A percentile compares a stretch with the other conserved stretches of the same genome.
These are phyloP conservation scores for Penicillium sp. DNA, from an alignment of 2,329 filamentous ascomycete genomes.

Conservation along the genomic window DNA sequence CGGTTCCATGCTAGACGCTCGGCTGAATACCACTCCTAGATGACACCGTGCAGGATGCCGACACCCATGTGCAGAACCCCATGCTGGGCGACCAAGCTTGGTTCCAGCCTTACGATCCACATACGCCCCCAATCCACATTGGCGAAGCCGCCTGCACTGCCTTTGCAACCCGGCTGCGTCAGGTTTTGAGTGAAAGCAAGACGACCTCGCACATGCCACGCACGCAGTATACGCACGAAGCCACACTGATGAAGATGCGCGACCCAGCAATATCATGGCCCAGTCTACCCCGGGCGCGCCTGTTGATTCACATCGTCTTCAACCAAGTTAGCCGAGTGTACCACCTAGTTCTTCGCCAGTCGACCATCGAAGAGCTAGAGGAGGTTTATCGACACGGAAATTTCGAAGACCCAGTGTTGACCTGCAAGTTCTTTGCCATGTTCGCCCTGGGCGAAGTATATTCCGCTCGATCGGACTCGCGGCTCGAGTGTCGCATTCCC, in stretches of 20 bases:
- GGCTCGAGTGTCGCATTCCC: conserved; percentile 29
- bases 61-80: background rate
- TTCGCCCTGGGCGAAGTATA: conserved; percentile 44
- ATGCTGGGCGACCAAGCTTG: conserved; percentile 19
- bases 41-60: background rate
- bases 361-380: conserved; percentile 36
- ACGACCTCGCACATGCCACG: conserved; percentile 24
- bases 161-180: conserved; percentile 34
- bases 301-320: conserved; percentile 31
- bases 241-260: conserved; percentile 12
- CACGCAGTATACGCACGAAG: conserved; percentile 25
- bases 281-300: conserved; percentile 26
- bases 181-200: conserved; percentile 22
- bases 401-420: conserved; percentile 30
- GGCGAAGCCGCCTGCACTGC: conserved; percentile 36
- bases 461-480: conserved; percentile 30
- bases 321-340: conserved; percentile 31
- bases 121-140: conserved; percentile 25
- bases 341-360: conserved; percentile 31
- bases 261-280: conserved; percentile 27
- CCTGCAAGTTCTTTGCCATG: conserved; percentile 43
- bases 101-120: conserved; percentile 20
- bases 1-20: too few species aligned
- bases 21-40: background rate
- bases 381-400: conserved; percentile 25